Percentiles rank a stretch among this genome's conserved stretches.
Conservation (phyloP, 306 rosid genomes). For the Quercus dentata region DNA sequence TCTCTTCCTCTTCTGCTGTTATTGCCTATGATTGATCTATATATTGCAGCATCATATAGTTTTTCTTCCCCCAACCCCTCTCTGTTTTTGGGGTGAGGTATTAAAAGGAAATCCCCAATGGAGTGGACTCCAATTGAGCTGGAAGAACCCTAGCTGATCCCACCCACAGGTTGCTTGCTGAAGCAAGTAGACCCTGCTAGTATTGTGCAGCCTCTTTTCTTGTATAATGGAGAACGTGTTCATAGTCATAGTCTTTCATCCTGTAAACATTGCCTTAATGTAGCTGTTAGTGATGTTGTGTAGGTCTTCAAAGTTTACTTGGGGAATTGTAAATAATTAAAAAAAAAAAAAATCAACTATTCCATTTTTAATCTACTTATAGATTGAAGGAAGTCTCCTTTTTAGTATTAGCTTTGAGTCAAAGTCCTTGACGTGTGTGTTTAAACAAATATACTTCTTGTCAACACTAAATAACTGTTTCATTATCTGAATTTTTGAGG, state of each 20-base stretch:
- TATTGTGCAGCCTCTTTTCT: too few relatives aligned
- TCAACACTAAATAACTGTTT: neutral
- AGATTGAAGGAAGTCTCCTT: neutral
- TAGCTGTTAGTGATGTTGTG: neutral
- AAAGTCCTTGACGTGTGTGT: neutral
- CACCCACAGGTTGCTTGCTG: neutral
- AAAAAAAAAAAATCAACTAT: neutral
- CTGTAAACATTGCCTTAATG: neutral
- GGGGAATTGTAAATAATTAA: neutral
- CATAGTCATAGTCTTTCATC: neutral
- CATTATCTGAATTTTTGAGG: neutral
- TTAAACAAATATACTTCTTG: neutral
- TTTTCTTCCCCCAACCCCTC: too few relatives aligned
- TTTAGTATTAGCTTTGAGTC: neutral
- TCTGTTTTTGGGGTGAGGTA: too few relatives aligned
- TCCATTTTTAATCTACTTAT: neutral
- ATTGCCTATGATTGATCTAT: too few relatives aligned
- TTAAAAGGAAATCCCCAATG: neutral
- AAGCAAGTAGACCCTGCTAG: too few relatives aligned
- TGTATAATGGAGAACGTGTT: neutral
- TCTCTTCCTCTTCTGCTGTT: too few relatives aligned
- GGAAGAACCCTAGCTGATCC: neutral
- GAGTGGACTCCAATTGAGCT: neutral
- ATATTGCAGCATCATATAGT: too few relatives aligned
- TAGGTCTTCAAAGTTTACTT: neutral